Conservation (phyloP, 306 rosid genomes). For the Herpetospermum pedunculosum region DNA sequence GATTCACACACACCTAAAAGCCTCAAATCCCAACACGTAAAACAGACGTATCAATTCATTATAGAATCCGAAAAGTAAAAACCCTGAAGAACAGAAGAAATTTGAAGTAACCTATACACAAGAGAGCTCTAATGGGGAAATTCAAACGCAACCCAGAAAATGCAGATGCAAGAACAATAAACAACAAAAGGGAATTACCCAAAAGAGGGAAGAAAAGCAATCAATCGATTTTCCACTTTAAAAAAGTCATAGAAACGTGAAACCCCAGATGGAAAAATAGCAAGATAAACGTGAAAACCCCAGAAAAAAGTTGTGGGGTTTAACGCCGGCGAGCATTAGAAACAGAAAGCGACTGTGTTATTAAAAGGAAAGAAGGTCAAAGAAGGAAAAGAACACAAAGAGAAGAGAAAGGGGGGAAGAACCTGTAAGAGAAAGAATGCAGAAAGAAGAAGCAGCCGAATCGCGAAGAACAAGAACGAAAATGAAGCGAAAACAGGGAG, state of each 20-base stretch:
- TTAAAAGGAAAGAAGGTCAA: conserved; percentile 10
- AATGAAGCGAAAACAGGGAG: not conserved
- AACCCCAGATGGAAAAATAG: not conserved
- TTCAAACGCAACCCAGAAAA: conserved; percentile 17
- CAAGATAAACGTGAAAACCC: not conserved
- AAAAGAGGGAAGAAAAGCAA: not conserved
- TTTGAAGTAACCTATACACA: conserved; percentile 14
- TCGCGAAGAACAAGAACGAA: conserved; percentile 2
- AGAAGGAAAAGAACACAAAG: conserved; percentile 10
- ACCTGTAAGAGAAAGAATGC: not conserved
- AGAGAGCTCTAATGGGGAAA: conserved; percentile 21
- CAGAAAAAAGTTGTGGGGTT: not conserved
- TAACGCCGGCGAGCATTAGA: not conserved
- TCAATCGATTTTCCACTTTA: not conserved
- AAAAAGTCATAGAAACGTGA: conserved; percentile 26
- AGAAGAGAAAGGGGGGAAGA: not conserved
- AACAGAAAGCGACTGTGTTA: not conserved
- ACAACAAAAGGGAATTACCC: not conserved
- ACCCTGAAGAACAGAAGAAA: not conserved
- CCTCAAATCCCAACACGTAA: not conserved
- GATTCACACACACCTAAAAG: not conserved
- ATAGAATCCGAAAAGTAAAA: not conserved
- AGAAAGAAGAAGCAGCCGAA: too few relatives aligned
- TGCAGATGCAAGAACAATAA: conserved; percentile 12
- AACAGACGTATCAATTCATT: not conserved